Conservation (phyloP, 495 filamentous ascomycete species). For the Lichina pygmaea region DNA sequence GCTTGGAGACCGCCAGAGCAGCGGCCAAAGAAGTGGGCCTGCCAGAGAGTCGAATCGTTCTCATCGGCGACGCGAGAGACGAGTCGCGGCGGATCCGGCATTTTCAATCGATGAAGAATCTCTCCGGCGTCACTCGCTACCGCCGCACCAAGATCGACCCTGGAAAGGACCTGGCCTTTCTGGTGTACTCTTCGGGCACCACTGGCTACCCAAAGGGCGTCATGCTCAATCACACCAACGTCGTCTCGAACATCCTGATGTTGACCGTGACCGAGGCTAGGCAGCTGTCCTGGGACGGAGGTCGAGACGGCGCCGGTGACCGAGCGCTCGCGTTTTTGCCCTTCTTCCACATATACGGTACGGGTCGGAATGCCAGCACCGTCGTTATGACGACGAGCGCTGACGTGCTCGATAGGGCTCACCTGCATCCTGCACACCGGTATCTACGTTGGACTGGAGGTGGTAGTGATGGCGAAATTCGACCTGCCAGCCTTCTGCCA, state of each 20-base stretch:
- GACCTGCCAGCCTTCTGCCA: constrained; percentile 54
- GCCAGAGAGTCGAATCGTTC: constrained; percentile 34
- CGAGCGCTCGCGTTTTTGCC: constrained; percentile 55
- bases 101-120: constrained; percentile 43
- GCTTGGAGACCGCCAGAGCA: constrained; percentile 30
- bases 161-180: constrained; percentile 32
- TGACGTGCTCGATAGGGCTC: constrained; percentile 4
- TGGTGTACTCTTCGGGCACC: constrained; percentile 73
- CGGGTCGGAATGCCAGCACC: constrained; percentile 1
- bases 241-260: constrained; percentile 42
- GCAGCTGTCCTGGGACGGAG: constrained; percentile 30
- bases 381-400: neutral
- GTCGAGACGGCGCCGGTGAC: constrained; percentile 36
- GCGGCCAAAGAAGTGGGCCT: constrained; percentile 47
- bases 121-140: constrained; percentile 18
- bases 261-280: constrained; percentile 27
- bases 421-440: constrained; percentile 34
- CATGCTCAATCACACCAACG: constrained; percentile 63
- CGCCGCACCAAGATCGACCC: constrained; percentile 19
- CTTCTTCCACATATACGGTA: constrained; percentile 82
- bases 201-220: constrained; percentile 85
- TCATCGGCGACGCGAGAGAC: constrained; percentile 53
- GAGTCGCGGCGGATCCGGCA: constrained; percentile 34
- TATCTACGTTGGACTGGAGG: constrained; percentile 37
- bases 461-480: constrained; percentile 63